phyloP scores from a whole-genome alignment of 306 rosid species.

The Vigna radiata region DNA sequence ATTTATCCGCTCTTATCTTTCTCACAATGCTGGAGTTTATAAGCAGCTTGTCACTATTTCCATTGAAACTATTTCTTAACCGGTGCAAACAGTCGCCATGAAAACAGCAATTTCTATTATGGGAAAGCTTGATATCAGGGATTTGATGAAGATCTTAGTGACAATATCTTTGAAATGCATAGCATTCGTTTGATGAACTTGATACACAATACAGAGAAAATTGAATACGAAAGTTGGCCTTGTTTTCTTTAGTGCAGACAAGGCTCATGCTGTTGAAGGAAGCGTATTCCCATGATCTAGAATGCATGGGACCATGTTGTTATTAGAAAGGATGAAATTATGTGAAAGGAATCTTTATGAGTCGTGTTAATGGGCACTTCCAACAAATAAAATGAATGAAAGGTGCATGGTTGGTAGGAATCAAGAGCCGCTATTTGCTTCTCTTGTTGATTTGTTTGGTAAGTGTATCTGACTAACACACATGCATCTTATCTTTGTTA shows the following conservation, averaged over 20 bases:
- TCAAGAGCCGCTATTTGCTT: slow-evolving; percentile 22
- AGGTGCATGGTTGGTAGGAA: slow-evolving; percentile 12
- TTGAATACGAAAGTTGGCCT: neutral
- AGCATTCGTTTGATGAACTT: neutral
- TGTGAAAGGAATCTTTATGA: neutral
- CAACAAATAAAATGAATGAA: slow-evolving; percentile 21
- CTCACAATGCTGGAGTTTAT: no score
- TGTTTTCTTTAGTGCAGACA: slow-evolving; percentile 8
- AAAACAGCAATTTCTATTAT: neutral
- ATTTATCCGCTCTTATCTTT: neutral
- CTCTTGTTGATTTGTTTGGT: slow-evolving; percentile 6
- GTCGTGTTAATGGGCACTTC: neutral
- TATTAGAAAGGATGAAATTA: neutral
- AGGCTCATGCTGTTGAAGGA: neutral
- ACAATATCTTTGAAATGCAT: neutral
- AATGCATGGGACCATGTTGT: slow-evolving; percentile 14
- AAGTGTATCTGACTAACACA: neutral
- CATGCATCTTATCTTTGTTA: neutral
- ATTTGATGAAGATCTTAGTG: neutral
- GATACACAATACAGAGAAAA: neutral
- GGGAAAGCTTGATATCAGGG: neutral
- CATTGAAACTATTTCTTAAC: no score
- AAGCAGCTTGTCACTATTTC: no score
- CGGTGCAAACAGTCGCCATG: neutral
- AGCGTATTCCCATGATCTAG: neutral